phyloP scores from a whole-genome alignment of 257 asterid species.

The Schizonepeta tenuifolia region DNA sequence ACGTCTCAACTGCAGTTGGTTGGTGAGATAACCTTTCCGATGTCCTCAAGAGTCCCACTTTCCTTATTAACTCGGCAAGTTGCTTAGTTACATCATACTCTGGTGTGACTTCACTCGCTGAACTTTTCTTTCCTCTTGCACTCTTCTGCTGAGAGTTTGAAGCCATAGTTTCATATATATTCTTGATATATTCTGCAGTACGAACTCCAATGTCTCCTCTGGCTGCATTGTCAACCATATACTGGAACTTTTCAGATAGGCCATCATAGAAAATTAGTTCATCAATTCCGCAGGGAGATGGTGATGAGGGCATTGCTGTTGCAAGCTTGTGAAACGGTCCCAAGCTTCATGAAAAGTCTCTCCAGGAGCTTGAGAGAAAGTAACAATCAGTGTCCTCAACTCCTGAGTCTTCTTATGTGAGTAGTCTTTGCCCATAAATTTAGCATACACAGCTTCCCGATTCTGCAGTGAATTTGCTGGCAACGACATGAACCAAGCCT shows the following conservation, averaged over 20 bases:
- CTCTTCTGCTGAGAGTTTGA: no score
- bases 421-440: neutral
- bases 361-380: neutral
- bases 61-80: neutral
- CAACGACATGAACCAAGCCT: neutral
- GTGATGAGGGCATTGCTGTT: neutral
- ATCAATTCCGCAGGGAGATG: neutral
- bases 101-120: no score
- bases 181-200: no score
- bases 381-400: no score
- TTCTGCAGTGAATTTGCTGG: neutral
- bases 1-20: no score
- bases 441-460: neutral
- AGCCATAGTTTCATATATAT: neutral
- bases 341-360: neutral
- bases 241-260: no score
- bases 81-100: no score
- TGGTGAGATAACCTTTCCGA: no score
- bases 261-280: neutral
- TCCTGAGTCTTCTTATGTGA: neutral
- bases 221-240: neutral
- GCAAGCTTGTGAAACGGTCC: neutral
- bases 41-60: neutral
- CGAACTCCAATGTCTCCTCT: neutral
- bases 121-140: no score